These are phyloP conservation scores for Populus tomentosa DNA, from an alignment of 441 rosid genomes.

Conservation along the genomic window DNA sequence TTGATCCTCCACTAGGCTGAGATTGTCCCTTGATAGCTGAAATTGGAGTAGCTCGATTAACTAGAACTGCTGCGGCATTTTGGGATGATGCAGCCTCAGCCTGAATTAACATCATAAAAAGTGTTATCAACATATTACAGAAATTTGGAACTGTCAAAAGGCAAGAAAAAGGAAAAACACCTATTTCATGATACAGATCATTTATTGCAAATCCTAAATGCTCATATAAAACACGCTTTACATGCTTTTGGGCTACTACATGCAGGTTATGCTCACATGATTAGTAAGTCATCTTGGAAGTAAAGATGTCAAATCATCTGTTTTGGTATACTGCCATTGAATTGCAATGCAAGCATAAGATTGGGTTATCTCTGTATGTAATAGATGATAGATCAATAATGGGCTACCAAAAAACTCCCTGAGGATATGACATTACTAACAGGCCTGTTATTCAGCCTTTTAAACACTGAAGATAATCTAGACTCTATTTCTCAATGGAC, in stretches of 20 bases:
- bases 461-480: not conserved
- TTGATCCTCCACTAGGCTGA: conserved; percentile 21
- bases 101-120: conserved; percentile 26
- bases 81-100: conserved; percentile 46
- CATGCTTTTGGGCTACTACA: not conserved
- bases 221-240: not conserved
- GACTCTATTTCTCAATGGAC: not conserved
- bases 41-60: conserved; percentile 13
- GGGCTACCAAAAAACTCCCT: not conserved
- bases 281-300: not conserved
- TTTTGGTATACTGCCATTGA: not conserved
- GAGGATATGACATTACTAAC: not conserved
- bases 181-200: not conserved
- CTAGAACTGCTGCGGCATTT: conserved; percentile 26
- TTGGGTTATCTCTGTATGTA: not conserved
- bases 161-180: not conserved
- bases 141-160: not conserved
- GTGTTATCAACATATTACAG: not conserved
- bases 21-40: conserved; percentile 34
- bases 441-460: not conserved
- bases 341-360: not conserved
- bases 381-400: not conserved
- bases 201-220: not conserved
- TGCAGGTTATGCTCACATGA: not conserved
- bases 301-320: not conserved